phyloP scores from a whole-genome alignment of 192 early-diverging fungal genomes.

The Coemansia nantahalensis region DNA sequence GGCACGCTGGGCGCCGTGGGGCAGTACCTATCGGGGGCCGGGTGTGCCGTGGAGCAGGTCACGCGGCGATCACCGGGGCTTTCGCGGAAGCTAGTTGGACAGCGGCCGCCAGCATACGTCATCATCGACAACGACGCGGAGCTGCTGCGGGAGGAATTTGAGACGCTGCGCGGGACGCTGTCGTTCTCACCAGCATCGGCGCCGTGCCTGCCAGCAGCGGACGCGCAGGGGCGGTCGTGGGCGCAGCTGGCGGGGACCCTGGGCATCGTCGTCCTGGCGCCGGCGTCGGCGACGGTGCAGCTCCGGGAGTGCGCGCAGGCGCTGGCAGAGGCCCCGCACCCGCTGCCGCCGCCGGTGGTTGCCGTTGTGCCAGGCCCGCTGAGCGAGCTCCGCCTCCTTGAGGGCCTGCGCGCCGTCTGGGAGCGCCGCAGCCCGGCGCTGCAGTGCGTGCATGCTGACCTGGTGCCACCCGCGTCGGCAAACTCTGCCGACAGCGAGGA shows the following conservation, averaged over 20 bases:
- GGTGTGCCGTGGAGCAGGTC: slow-evolving; percentile 30
- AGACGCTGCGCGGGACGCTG: slow-evolving; percentile 44
- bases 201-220: not conserved
- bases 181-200: slow-evolving; percentile 25
- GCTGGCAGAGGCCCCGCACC: slow-evolving; percentile 23
- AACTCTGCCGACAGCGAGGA: no score
- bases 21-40: slow-evolving; percentile 15
- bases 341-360: slow-evolving; percentile 43
- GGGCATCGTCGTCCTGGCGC: slow-evolving; percentile 34
- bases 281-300: slow-evolving; percentile 9
- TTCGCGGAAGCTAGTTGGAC: slow-evolving; percentile 25
- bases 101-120: slow-evolving; percentile 39
- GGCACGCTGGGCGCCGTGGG: slow-evolving; percentile 13
- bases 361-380: slow-evolving; percentile 35
- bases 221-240: not conserved
- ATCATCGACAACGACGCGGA: slow-evolving; percentile 31
- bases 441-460: no score
- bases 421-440: slow-evolving; percentile 20
- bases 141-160: slow-evolving; percentile 32
- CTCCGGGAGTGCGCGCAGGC: slow-evolving; percentile 17
- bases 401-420: slow-evolving; percentile 30
- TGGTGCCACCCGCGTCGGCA: no score
- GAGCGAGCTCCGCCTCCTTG: slow-evolving; percentile 32
- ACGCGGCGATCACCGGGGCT: slow-evolving; percentile 23
- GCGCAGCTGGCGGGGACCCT: slow-evolving; percentile 24